Conservation (phyloP, 768 basidiomycete genomes). For the Boletus insuetus region DNA sequence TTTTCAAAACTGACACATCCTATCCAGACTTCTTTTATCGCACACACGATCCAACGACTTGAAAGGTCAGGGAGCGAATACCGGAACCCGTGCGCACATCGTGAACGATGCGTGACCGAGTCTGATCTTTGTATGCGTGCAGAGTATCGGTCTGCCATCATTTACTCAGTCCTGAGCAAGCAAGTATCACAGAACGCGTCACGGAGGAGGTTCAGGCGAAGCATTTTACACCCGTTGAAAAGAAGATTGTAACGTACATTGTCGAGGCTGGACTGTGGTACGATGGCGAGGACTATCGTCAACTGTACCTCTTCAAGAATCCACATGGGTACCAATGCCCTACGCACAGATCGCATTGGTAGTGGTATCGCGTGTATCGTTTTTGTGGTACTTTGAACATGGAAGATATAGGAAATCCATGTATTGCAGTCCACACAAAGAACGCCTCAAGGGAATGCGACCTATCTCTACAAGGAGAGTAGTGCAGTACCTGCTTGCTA, state of each 20-base stretch:
- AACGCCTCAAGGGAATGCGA: no score
- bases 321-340: constrained; percentile 77
- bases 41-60: constrained; percentile 89
- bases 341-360: constrained; percentile 86
- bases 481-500: no score
- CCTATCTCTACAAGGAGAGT: no score
- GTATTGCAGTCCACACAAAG: no score
- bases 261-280: constrained; percentile 72
- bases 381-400: no score
- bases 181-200: constrained; percentile 65
- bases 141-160: constrained; percentile 95
- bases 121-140: constrained; percentile 1
- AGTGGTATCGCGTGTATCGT: not conserved
- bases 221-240: no score
- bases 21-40: constrained; percentile 89
- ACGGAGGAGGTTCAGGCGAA: constrained; percentile 47
- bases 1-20: not conserved
- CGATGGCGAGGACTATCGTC: constrained; percentile 81
- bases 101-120: not conserved
- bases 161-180: constrained; percentile 79
- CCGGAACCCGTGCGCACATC: constrained; percentile 77
- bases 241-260: no score
- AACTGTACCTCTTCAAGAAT: constrained; percentile 78
- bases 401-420: no score
- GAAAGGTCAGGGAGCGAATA: constrained; percentile 75